Evolutionary conservation across 768 basidiomycete genomes (phyloP).

Genomic region (Boletellus ananas): DNA sequence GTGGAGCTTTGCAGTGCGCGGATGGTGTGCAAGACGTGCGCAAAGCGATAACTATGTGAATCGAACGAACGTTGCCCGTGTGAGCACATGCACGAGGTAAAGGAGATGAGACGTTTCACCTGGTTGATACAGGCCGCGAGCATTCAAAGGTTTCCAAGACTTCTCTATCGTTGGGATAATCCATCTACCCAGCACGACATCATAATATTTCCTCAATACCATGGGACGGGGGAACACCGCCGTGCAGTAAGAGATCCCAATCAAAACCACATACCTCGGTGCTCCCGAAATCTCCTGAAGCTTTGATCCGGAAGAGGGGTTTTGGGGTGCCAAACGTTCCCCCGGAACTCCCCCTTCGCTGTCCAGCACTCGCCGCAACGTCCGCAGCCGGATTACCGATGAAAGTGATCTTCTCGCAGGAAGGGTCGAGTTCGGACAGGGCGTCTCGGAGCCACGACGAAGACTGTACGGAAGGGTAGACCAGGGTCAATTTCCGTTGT

Average conservation of each 20-base stretch:
- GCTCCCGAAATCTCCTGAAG: conserved; percentile 77
- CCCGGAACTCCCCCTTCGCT: conserved; percentile 10
- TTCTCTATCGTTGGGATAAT: conserved; percentile 91
- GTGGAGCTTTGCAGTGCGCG: conserved; percentile 78
- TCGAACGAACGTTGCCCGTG: background rate
- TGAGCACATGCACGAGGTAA: background rate
- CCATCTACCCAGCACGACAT: conserved; percentile 58
- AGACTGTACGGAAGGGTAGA: conserved; percentile 29
- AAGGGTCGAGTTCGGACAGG: conserved; percentile 84
- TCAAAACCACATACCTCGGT: conserved; percentile 57
- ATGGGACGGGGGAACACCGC: background rate
- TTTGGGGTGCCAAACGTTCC: conserved; percentile 20
- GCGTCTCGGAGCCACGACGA: conserved; percentile 95
- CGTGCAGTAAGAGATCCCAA: background rate
- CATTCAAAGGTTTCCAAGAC: conserved; percentile 92
- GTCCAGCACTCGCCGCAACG: conserved; percentile 6
- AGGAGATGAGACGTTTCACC: conserved; percentile 41
- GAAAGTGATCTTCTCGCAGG: conserved; percentile 82
- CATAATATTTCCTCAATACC: background rate
- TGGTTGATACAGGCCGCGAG: conserved; percentile 58
- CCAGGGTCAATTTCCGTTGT: background rate
- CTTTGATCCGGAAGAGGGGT: conserved; percentile 77
- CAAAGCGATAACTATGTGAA: conserved; percentile 68
- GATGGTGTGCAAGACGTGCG: conserved; percentile 67
- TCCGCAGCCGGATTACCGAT: conserved; percentile 62